Conservation (phyloP, 2,329 filamentous ascomycete species). For the Coniochaeta prunicola region DNA sequence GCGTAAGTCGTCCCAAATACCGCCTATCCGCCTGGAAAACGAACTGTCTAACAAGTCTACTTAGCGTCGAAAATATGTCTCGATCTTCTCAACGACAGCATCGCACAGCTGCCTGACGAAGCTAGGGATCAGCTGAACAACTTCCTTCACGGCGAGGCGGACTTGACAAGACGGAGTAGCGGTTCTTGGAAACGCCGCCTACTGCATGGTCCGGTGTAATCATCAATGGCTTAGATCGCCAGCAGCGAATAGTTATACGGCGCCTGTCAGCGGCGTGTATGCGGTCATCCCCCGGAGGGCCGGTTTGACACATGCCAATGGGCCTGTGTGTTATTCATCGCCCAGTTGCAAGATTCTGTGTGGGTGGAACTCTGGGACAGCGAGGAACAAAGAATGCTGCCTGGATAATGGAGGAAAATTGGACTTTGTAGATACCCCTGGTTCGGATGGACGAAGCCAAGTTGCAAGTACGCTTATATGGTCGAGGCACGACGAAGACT, state of each 20-base stretch:
- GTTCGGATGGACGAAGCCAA: not conserved
- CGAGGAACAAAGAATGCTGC: not conserved
- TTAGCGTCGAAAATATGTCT: conserved; percentile 23
- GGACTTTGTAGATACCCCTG: not conserved
- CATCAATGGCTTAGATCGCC: no score
- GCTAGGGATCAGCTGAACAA: conserved; percentile 15
- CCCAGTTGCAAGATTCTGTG: not conserved
- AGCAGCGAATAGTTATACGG: not conserved
- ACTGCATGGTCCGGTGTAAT: not conserved
- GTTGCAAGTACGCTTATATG: not conserved
- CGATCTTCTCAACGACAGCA: conserved; percentile 23
- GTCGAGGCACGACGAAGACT: not conserved
- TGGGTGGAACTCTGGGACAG: not conserved
- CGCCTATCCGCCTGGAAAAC: no score
- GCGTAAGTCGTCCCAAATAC: conserved; percentile 26
- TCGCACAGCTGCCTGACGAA: conserved; percentile 17
- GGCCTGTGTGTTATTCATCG: not conserved
- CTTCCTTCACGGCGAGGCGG: conserved; percentile 6
- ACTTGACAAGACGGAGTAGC: not conserved
- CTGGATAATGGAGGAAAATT: not conserved
- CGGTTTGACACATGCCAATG: not conserved
- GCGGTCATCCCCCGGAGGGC: not conserved
- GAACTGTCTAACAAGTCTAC: no score
- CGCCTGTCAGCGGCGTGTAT: not conserved
- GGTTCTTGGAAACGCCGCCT: not conserved